Conservation (phyloP, 202 grass and related monocot genomes). For the Setaria viridis region DNA sequence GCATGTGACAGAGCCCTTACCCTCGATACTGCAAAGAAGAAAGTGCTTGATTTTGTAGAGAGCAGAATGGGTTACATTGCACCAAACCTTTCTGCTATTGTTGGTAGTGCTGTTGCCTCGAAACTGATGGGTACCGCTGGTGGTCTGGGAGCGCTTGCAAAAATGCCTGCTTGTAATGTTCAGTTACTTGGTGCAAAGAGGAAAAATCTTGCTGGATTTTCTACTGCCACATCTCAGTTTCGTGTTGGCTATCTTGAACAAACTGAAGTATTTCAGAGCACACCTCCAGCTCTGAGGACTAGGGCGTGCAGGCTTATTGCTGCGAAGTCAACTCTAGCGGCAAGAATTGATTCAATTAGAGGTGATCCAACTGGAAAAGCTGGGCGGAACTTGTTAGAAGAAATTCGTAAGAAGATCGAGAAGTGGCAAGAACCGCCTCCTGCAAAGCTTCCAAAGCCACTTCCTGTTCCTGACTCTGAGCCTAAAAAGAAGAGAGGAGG, state of each 20-base stretch:
- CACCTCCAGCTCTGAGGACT: slow-evolving; percentile 70
- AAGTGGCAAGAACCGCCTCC: slow-evolving; percentile 93
- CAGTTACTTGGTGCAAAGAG: slow-evolving; percentile 80
- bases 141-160: slow-evolving; percentile 73
- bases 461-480: slow-evolving; percentile 79
- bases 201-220: slow-evolving; percentile 86
- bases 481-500: slow-evolving; percentile 89
- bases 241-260: slow-evolving; percentile 85
- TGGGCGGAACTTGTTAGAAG: slow-evolving; percentile 70
- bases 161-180: slow-evolving; percentile 94
- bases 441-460: slow-evolving; percentile 82
- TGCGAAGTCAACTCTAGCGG: slow-evolving; percentile 79
- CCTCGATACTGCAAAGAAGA: slow-evolving; percentile 85
- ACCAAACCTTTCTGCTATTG: slow-evolving; percentile 81
- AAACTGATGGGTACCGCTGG: slow-evolving; percentile 89
- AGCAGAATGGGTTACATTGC: slow-evolving; percentile 88
- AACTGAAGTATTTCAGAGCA: slow-evolving; percentile 84
- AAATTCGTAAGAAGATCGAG: slow-evolving; percentile 80
- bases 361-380: slow-evolving; percentile 86
- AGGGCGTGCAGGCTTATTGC: slow-evolving; percentile 73
- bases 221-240: slow-evolving; percentile 75
- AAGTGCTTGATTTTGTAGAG: slow-evolving; percentile 88
- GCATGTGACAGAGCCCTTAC: slow-evolving; percentile 81
- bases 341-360: slow-evolving; percentile 77
- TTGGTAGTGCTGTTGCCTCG: slow-evolving; percentile 79